Percentiles rank a stretch among this genome's conserved stretches.
Evolutionary conservation across 139 green algal species (phyloP).

Genomic region (Volvox africanus): DNA sequence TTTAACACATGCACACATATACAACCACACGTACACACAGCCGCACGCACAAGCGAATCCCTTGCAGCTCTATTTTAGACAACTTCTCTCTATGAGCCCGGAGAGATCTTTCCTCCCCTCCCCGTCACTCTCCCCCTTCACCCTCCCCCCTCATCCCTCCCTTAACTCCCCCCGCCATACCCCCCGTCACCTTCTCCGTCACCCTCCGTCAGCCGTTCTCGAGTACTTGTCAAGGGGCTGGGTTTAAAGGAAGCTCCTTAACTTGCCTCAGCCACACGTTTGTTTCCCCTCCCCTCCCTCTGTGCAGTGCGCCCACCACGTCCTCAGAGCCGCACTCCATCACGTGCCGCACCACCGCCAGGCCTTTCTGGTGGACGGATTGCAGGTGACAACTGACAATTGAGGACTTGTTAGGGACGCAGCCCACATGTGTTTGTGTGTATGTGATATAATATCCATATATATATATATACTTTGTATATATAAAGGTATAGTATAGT

Average conservation of each 20-base stretch:
- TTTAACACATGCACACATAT: too few species aligned
- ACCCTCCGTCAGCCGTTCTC: not conserved
- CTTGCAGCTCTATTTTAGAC: too few species aligned
- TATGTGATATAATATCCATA: not conserved
- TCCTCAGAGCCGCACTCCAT: slow-evolving; percentile 30
- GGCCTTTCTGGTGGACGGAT: slow-evolving; percentile 24
- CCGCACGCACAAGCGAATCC: too few species aligned
- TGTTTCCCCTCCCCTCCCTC: not conserved
- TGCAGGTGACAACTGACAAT: too few species aligned
- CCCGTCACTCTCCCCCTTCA: not conserved
- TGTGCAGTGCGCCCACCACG: slow-evolving; percentile 41
- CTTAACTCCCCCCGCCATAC: not conserved
- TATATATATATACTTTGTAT: too few species aligned
- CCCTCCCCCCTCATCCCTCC: not conserved
- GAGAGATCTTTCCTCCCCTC: too few species aligned
- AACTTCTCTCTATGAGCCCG: too few species aligned
- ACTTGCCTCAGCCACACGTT: not conserved
- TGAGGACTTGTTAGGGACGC: too few species aligned
- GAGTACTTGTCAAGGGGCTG: too few species aligned
- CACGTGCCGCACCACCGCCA: slow-evolving; percentile 40
- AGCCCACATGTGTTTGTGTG: too few species aligned
- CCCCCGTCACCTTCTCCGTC: not conserved
- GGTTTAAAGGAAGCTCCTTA: too few species aligned
- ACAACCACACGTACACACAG: not conserved
- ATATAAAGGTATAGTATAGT: too few species aligned